Conservation (phyloP, 352 stramenopile species). For the Phytophthora constricta region DNA sequence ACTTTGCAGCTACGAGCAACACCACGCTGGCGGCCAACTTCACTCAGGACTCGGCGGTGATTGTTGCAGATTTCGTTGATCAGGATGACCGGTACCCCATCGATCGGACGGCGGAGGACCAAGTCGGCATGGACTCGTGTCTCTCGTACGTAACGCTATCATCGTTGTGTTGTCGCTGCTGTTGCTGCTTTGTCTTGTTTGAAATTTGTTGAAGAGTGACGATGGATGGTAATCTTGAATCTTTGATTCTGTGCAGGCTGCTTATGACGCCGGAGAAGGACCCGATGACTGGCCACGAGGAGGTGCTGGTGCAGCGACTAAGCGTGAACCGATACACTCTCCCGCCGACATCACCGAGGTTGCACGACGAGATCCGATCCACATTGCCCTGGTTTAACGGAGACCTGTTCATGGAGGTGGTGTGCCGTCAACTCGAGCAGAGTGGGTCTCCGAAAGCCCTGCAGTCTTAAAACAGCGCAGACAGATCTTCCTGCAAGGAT, state of each 20-base stretch:
- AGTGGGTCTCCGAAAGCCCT: conserved; percentile 12
- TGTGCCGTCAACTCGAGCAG: conserved; percentile 56
- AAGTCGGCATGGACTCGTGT: conserved; percentile 36
- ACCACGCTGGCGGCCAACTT: conserved; percentile 46
- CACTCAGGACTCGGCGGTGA: conserved; percentile 36
- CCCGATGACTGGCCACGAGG: conserved; percentile 33
- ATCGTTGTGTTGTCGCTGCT: conserved; percentile 24
- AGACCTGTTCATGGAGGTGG: conserved; percentile 63
- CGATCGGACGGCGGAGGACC: conserved; percentile 31
- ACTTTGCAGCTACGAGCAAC: conserved; percentile 49
- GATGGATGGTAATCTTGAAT: conserved; percentile 1
- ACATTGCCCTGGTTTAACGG: conserved; percentile 63
- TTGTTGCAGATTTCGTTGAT: conserved; percentile 60
- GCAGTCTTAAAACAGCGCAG: background rate
- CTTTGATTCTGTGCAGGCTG: conserved; percentile 37
- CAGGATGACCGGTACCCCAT: conserved; percentile 44
- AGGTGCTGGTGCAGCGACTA: conserved; percentile 58
- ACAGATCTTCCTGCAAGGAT: too few relatives aligned
- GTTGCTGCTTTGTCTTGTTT: conserved; percentile 17
- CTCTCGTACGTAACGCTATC: conserved; percentile 29
- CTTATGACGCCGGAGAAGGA: conserved; percentile 45
- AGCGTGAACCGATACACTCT: conserved; percentile 58
- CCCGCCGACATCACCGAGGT: conserved; percentile 42
- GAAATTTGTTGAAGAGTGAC: conserved; percentile 14
- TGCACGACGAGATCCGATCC: conserved; percentile 60